Evolutionary conservation across 2,329 filamentous ascomycete species (phyloP).

Genomic region (Leptographium procerum): DNA sequence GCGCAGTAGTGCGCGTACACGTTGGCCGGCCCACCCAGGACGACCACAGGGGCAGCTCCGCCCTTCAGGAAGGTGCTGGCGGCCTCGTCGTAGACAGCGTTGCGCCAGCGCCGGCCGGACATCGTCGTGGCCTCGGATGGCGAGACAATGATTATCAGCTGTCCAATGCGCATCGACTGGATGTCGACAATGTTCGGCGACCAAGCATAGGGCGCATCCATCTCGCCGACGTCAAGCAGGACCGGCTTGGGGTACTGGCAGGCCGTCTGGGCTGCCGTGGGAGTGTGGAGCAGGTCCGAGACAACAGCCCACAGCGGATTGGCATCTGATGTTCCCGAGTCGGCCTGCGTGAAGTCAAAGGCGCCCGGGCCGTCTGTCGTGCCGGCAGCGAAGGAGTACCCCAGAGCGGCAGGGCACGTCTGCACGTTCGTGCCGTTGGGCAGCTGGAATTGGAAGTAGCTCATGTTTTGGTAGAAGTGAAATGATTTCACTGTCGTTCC

Average conservation of each 20-base stretch:
- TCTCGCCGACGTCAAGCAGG: constrained; percentile 74
- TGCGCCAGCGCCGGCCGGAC: constrained; percentile 77
- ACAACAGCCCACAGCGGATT: constrained; percentile 73
- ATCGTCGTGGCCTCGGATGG: constrained; percentile 86
- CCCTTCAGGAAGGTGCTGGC: constrained; percentile 24
- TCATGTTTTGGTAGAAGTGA: constrained; percentile 78
- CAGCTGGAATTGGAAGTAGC: constrained; percentile 60
- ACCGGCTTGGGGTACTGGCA: constrained; percentile 79
- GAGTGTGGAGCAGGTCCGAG: constrained; percentile 56
- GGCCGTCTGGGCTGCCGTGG: constrained; percentile 53
- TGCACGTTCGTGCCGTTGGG: constrained; percentile 56
- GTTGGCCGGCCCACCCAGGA: constrained; percentile 81
- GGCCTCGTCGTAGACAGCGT: constrained; percentile 48
- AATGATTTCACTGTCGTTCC: constrained; percentile 65
- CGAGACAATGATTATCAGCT: constrained; percentile 74
- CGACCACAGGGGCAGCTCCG: constrained; percentile 52
- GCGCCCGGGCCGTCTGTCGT: constrained; percentile 84
- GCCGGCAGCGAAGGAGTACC: constrained; percentile 86
- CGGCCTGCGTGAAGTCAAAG: constrained; percentile 85
- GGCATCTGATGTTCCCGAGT: constrained; percentile 54
- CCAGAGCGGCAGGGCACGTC: constrained; percentile 79
- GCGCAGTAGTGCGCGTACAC: constrained; percentile 78
- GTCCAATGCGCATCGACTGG: constrained; percentile 71
- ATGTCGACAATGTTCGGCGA: constrained; percentile 81
- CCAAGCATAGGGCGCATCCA: constrained; percentile 68